phyloP scores from a whole-genome alignment of 2,329 filamentous ascomycete genomes.

The Botryosphaeria dothidea region DNA sequence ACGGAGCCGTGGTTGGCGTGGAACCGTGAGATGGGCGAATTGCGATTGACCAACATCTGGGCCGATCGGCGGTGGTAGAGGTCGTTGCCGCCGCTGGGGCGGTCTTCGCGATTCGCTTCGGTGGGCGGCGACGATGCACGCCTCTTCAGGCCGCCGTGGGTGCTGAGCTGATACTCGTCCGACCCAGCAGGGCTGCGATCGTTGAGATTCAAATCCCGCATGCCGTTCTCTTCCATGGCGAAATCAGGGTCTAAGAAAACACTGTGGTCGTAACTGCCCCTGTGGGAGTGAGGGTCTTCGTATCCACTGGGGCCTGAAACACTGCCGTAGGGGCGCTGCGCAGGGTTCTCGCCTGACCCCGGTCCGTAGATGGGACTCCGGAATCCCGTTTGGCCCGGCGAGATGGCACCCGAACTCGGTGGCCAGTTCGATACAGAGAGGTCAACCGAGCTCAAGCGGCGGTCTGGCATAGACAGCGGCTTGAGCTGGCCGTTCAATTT shows the following conservation, averaged over 20 bases:
- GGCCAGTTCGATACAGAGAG: conserved; percentile 41
- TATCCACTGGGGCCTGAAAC: conserved; percentile 46
- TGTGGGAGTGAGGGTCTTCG: conserved; percentile 56
- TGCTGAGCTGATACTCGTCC: conserved; percentile 44
- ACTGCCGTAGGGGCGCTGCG: conserved; percentile 47
- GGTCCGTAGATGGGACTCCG: conserved; percentile 45
- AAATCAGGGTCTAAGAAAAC: conserved; percentile 54
- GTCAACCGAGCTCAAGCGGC: conserved; percentile 37
- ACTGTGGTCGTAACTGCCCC: conserved; percentile 64
- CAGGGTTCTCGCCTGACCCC: conserved; percentile 25
- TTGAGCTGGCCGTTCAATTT: conserved; percentile 46
- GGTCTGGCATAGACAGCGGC: conserved; percentile 48
- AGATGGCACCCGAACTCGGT: conserved; percentile 44
- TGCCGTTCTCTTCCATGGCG: conserved; percentile 54
- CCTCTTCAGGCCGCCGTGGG: conserved; percentile 61
- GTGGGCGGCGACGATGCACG: conserved; percentile 65
- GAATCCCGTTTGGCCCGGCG: conserved; percentile 43
- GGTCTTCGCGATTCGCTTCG: conserved; percentile 52
- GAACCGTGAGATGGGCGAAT: conserved; percentile 56
- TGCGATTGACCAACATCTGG: conserved; percentile 57
- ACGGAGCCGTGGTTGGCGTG: conserved; percentile 61
- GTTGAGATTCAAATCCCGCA: conserved; percentile 55
- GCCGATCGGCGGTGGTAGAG: conserved; percentile 56
- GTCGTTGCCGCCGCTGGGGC: conserved; percentile 48
- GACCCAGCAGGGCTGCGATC: conserved; percentile 51